These are phyloP conservation scores for Leptodermis oblonga DNA, from an alignment of 257 asterid species.

Conservation along the genomic window DNA sequence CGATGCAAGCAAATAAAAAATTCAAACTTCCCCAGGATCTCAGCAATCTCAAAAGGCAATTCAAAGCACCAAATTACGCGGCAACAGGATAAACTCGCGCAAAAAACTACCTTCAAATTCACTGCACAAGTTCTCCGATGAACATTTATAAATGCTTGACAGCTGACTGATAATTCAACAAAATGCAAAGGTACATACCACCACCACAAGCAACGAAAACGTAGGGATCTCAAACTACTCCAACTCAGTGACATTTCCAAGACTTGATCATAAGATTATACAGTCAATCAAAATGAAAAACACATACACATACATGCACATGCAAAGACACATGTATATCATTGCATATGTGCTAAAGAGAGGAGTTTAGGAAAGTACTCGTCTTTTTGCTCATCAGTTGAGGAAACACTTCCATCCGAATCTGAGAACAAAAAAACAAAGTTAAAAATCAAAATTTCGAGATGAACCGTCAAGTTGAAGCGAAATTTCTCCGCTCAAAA, in stretches of 20 bases:
- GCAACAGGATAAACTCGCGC: background rate
- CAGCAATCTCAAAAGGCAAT: background rate
- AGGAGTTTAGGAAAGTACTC: slow-evolving; percentile 45
- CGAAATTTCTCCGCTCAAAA: slow-evolving; percentile 12
- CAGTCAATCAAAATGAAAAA: slow-evolving; percentile 10
- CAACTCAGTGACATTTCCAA: slow-evolving; percentile 1
- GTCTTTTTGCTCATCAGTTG: slow-evolving; percentile 57
- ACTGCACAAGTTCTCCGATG: background rate
- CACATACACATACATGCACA: slow-evolving; percentile 23
- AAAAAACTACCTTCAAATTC: background rate
- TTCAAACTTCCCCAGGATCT: slow-evolving; percentile 2
- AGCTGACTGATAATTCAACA: background rate
- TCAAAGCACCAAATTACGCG: background rate
- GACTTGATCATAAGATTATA: slow-evolving; percentile 11
- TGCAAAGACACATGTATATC: slow-evolving; percentile 22
- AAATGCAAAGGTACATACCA: background rate
- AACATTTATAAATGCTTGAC: background rate
- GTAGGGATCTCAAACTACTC: slow-evolving; percentile 19
- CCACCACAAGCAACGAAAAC: slow-evolving; percentile 12
- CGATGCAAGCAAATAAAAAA: background rate
- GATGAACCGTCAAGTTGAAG: slow-evolving; percentile 27
- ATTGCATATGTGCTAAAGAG: slow-evolving; percentile 14
- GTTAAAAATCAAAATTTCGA: slow-evolving; percentile 18
- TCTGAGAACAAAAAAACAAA: slow-evolving; percentile 47
- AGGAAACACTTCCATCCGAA: slow-evolving; percentile 60